These are phyloP conservation scores for Xerocomus nothofagi DNA, from an alignment of 1,284 basidiomycete genomes.

Conservation along the genomic window DNA sequence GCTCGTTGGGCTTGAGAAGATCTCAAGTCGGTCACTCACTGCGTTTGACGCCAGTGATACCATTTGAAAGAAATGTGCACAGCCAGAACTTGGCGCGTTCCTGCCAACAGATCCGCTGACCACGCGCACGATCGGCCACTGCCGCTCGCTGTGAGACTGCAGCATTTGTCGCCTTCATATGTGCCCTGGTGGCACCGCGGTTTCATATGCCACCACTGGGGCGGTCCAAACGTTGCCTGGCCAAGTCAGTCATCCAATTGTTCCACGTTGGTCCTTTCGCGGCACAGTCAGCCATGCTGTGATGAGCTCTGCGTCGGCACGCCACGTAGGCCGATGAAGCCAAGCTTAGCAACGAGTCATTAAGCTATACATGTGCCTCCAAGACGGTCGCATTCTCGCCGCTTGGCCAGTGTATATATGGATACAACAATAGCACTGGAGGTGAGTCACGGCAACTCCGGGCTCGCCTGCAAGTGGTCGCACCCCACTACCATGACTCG, in stretches of 20 bases:
- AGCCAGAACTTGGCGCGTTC: constrained; percentile 16
- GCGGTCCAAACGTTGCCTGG: not conserved
- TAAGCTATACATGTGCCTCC: not conserved
- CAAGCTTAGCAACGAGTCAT: not conserved
- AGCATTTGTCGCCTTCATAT: not conserved
- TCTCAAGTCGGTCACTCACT: constrained; percentile 7
- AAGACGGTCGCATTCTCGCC: not conserved
- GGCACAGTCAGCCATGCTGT: not conserved
- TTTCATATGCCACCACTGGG: constrained; percentile 15
- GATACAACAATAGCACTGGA: no score
- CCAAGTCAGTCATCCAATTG: not conserved
- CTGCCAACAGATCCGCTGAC: constrained; percentile 28
- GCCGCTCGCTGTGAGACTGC: constrained; percentile 7
- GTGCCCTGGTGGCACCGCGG: constrained; percentile 1
- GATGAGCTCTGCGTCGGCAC: not conserved
- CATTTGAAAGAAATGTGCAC: constrained; percentile 9
- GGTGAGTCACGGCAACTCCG: not conserved
- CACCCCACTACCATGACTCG: not conserved
- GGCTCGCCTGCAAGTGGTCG: not conserved
- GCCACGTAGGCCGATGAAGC: not conserved
- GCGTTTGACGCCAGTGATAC: constrained; percentile 10
- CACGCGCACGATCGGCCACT: constrained; percentile 14
- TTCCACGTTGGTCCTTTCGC: not conserved
- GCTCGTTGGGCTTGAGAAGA: constrained; percentile 15
- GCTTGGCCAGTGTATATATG: no score